Conservation (phyloP, 2,329 filamentous ascomycete species). For the Westerdykella ornata region DNA sequence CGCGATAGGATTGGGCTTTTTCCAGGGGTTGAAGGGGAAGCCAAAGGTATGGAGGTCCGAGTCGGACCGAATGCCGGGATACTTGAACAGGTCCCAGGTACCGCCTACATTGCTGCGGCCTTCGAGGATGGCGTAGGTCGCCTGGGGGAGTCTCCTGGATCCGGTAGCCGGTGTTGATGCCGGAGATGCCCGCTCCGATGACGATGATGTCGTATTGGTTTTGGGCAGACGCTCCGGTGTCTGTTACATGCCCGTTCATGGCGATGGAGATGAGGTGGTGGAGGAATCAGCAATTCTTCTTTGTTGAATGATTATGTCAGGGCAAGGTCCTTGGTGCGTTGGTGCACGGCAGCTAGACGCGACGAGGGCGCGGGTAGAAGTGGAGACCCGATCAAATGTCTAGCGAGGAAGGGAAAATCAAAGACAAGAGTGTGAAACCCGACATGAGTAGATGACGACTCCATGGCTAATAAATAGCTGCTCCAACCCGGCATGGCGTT, state of each 20-base stretch:
- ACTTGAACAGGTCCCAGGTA: constrained; percentile 73
- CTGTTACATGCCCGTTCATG: constrained; percentile 21
- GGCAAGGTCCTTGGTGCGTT: too few species aligned
- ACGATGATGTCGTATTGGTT: constrained; percentile 48
- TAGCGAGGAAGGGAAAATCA: too few species aligned
- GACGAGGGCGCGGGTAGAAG: background rate
- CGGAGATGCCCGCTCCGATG: constrained; percentile 67
- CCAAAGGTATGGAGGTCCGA: constrained; percentile 47
- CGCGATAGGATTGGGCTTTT: constrained; percentile 42
- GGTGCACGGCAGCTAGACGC: too few species aligned
- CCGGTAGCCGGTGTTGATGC: constrained; percentile 69
- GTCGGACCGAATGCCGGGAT: constrained; percentile 59
- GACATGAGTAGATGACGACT: too few species aligned
- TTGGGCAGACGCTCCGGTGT: constrained; percentile 6
- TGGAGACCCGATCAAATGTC: constrained; percentile 1
- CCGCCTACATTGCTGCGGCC: constrained; percentile 60
- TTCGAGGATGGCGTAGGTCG: constrained; percentile 62
- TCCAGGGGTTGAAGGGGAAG: constrained; percentile 67
- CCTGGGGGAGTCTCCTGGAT: constrained; percentile 54
- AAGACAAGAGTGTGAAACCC: too few species aligned
- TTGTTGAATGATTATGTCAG: too few species aligned
- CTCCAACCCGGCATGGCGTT: too few species aligned
- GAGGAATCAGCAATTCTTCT: background rate
- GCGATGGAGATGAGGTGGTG: background rate
- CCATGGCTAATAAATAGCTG: too few species aligned